Percentiles rank a stretch among this genome's conserved stretches.
These are phyloP conservation scores for Fusarium nanum DNA, from an alignment of 2,329 filamentous ascomycete species.

Conservation along the genomic window DNA sequence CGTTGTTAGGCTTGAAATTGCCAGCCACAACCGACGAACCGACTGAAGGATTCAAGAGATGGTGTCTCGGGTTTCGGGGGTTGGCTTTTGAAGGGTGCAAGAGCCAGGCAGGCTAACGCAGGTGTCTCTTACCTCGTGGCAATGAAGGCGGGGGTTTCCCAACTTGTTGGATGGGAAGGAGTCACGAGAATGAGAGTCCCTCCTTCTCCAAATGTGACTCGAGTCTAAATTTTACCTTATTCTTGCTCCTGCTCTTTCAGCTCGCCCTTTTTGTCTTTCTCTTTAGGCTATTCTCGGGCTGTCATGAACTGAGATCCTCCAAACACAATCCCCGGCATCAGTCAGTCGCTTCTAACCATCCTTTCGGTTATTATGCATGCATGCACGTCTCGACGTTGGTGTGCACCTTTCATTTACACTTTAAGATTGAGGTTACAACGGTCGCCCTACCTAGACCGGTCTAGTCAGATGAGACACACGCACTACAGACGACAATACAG, in stretches of 20 bases:
- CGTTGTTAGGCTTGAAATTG: background rate
- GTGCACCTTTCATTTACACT: conserved; percentile 18
- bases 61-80: background rate
- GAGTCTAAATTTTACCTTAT: background rate
- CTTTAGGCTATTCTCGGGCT: conserved; percentile 12
- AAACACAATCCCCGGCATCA: background rate
- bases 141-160: conserved; percentile 2
- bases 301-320: background rate
- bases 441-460: background rate
- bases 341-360: background rate
- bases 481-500: background rate
- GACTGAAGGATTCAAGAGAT: background rate
- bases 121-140: conserved; percentile 24
- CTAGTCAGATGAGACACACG: conserved; percentile 4
- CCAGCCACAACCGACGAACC: conserved; percentile 20
- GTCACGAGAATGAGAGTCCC: background rate
- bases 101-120: conserved; percentile 21
- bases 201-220: background rate
- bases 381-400: background rate
- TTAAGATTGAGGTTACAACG: conserved; percentile 15
- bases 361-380: conserved; percentile 8
- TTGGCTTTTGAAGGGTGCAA: background rate
- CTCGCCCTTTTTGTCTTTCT: background rate
- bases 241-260: conserved; percentile 11
- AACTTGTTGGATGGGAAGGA: background rate